Percentiles rank a stretch among this genome's conserved stretches.
Evolutionary conservation across 1,284 basidiomycete species (phyloP).

Genomic region (Trichosporon sp.): DNA sequence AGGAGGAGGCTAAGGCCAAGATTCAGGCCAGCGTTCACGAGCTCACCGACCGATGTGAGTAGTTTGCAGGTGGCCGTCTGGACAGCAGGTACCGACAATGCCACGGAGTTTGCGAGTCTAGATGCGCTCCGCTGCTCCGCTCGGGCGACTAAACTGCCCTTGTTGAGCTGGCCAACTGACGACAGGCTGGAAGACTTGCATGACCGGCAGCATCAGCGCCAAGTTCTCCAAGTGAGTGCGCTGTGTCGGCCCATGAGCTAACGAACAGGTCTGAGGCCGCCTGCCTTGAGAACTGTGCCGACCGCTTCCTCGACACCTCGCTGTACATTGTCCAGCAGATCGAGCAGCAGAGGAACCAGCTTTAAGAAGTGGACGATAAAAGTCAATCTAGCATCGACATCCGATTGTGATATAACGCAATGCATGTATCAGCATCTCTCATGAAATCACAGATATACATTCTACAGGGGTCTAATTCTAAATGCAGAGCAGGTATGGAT

Average conservation of each 20-base stretch:
- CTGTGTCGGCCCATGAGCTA: too few relatives aligned
- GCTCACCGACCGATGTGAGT: conserved; percentile 47
- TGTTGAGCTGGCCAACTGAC: background rate
- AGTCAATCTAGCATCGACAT: conserved; percentile 3
- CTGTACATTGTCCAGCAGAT: conserved; percentile 78
- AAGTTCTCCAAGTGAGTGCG: conserved; percentile 68
- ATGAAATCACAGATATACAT: conserved; percentile 3
- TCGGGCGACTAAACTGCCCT: too few relatives aligned
- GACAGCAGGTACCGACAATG: too few relatives aligned
- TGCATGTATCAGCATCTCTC: conserved; percentile 7
- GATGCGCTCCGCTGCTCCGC: too few relatives aligned
- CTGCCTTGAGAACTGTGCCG: conserved; percentile 87
- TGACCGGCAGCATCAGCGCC: conserved; percentile 75
- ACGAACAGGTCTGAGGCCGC: conserved; percentile 60
- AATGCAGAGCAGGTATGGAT: background rate
- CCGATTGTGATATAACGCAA: conserved; percentile 3
- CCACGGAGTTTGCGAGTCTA: too few relatives aligned
- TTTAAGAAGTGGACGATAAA: background rate
- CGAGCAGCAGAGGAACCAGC: conserved; percentile 53
- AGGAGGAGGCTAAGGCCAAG: conserved; percentile 79
- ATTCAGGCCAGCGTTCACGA: conserved; percentile 59
- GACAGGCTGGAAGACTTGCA: conserved; percentile 58
- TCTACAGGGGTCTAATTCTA: conserved; percentile 8
- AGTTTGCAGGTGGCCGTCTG: background rate
- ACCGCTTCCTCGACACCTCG: conserved; percentile 89